Conservation (phyloP, 768 basidiomycete species). For the Boletus sp. region DNA sequence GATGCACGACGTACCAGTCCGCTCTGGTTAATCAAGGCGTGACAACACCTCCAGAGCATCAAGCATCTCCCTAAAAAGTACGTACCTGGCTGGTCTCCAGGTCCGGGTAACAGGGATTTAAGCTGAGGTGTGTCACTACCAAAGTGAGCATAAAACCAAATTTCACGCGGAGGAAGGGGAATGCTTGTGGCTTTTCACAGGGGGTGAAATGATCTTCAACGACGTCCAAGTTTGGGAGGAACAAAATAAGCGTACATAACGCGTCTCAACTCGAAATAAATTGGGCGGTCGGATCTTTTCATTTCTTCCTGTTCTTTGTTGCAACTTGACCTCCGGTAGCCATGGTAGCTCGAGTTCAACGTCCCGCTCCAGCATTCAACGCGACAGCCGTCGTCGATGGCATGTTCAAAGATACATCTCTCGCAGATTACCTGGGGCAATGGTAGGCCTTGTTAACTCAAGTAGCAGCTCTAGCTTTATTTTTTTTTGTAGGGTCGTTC, state of each 20-base stretch:
- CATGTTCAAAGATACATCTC: conserved; percentile 72
- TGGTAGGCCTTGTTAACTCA: conserved; percentile 46
- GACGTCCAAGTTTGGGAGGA: not conserved
- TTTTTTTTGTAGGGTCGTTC: conserved; percentile 65
- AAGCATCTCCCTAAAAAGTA: too few relatives aligned
- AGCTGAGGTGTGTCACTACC: not conserved
- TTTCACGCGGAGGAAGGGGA: not conserved
- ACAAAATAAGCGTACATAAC: conserved; percentile 30
- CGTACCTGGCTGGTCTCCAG: not conserved
- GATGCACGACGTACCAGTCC: not conserved
- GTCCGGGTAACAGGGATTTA: not conserved
- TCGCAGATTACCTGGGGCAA: conserved; percentile 72
- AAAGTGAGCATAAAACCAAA: too few relatives aligned
- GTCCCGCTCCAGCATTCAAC: conserved; percentile 79
- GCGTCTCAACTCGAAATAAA: conserved; percentile 23
- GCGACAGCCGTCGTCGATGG: conserved; percentile 74
- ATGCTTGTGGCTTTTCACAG: too few relatives aligned
- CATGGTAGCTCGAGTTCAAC: conserved; percentile 64
- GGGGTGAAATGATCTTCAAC: too few relatives aligned
- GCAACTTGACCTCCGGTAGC: not conserved
- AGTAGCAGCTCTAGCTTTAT: not conserved
- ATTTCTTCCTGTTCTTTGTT: not conserved
- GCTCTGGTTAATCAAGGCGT: not conserved
- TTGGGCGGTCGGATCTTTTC: not conserved
- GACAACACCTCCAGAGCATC: not conserved